Evolutionary conservation across 345 rosid genomes (phyloP), one percentile per base, ranked within the genome.

Genomic region (Rhizophora apiculata): DNA sequence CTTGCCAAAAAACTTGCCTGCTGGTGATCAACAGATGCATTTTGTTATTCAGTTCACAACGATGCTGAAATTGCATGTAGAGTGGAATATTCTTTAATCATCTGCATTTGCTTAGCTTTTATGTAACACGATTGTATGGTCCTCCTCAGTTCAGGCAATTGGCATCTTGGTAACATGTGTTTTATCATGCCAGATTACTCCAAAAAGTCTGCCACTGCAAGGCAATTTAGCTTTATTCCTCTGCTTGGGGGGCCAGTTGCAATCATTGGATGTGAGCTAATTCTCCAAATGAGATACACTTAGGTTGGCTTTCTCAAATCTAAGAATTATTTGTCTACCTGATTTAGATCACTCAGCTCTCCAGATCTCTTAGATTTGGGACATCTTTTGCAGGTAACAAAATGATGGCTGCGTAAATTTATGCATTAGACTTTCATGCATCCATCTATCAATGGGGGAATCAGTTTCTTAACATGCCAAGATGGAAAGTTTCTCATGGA

Each of bases 381-480:
- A 34, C 29, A 24, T 21, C 27, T 62, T 67, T 55, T 66, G 69
- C 49, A 53, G 69, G 51, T 6, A 49, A 27, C 26, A 20, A 7
- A 30, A 51, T 10, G 18, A 4, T 52, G n/a, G 30, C 56, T 10
- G 4, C 15, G 1, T 64, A 49, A 64, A 64, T 56, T 49, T 19
- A 18, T 19, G 3, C 26, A 7, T 29, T 2, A 18, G 68, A 27
- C 51, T 16, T 31, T 30, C 27, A 48, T 48, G 49, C 37, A 29
- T 20, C 37, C 34, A 31, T 63, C 46, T 10, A 39, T 39, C 46
- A 39, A 39, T 39, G 9, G 64, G 64, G 43, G 26, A 32, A 61
- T 3, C 19, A 31, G n/a, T 16, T 16, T 30, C 36, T 60, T 60
- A 19, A 60, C 46, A 20, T 30, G 63, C 63, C 18, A 60, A 32